phyloP scores from a whole-genome alignment of 139 green algal genomes.

The Astrephomene gubernaculifera region DNA sequence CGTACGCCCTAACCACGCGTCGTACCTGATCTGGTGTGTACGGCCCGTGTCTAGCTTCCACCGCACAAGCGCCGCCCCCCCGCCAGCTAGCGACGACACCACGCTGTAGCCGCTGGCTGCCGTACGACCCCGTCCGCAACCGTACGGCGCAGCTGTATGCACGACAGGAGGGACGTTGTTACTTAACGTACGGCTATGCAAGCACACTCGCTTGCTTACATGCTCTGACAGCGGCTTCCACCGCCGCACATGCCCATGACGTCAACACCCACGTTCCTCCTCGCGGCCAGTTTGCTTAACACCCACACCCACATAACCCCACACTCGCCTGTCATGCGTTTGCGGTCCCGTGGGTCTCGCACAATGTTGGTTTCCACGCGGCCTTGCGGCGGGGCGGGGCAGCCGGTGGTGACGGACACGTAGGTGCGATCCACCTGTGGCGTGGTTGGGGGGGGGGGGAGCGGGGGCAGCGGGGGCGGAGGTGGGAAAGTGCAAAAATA shows the following conservation, averaged over 20 bases:
- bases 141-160: constrained; percentile 59
- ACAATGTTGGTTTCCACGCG: constrained; percentile 82
- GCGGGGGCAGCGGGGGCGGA: neutral
- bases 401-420: constrained; percentile 70
- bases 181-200: no score
- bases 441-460: neutral
- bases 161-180: no score
- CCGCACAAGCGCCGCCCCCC: constrained; percentile 82
- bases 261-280: no score
- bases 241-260: no score
- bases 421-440: constrained; percentile 77
- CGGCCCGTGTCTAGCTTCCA: constrained; percentile 96
- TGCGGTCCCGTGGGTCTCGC: constrained; percentile 62
- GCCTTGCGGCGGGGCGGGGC: constrained; percentile 3
- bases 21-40: constrained; percentile 95
- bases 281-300: no score
- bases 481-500: neutral
- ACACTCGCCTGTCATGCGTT: constrained; percentile 78
- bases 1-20: no score
- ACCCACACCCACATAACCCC: no score
- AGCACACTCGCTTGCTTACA: no score
- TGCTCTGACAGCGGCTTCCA: no score
- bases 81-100: constrained; percentile 74
- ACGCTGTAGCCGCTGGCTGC: constrained; percentile 85
- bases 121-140: constrained; percentile 64